Base-by-base conservation (phyloP, 305 asterid species). In the Solanum hybrid region DNA sequence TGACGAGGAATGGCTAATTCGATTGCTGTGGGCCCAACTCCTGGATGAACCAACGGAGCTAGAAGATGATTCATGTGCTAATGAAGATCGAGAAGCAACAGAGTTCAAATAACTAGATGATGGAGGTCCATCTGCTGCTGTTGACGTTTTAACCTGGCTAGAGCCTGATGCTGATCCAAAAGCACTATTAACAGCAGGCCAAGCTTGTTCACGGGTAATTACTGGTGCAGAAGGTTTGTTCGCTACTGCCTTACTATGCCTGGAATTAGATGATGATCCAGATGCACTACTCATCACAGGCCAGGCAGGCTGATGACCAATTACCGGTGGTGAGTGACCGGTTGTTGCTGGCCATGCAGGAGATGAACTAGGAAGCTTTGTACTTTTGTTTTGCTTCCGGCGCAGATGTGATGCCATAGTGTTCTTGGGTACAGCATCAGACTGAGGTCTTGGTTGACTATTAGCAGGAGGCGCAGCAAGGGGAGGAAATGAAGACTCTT, bases 401-500 rank as follows among this genome's bases (percentile, higher is more conserved):
- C 95, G 98, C n/a, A 97, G 92, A 88, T 79, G 98, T 51, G 95
- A 92, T 32, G 98, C 99, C 98, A 96, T 95, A 66, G 95, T 91
- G 84, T 93, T 95, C 90, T 88, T 93, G 4, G 90, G 89, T 85
- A 90, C 79, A 88, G 76, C 91, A 91, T 94, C 97, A 51, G 93
- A 89, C 46, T 92, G 90, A 66, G 96, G 89, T 75, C 81, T 93
- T 64, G 90, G 94, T 90, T 93, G 98, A 93, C 90, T 95, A 90
- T 90, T 91, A 90, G 90, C 93, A 88, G 98, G 89, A 86, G 93
- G 97, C 76, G 85, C 89, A 24, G 95, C 91, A 13, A 98, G 95
- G 29, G 99, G 98, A 89, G 99, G 99, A 93, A 97, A 97, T 17
- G 96, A 92, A 87, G 97, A 94, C 87, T 95, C 98, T 89, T 92